These are phyloP conservation scores for Ustilaginoidea virens DNA, from an alignment of 2,329 filamentous ascomycete species.

Conservation along the genomic window DNA sequence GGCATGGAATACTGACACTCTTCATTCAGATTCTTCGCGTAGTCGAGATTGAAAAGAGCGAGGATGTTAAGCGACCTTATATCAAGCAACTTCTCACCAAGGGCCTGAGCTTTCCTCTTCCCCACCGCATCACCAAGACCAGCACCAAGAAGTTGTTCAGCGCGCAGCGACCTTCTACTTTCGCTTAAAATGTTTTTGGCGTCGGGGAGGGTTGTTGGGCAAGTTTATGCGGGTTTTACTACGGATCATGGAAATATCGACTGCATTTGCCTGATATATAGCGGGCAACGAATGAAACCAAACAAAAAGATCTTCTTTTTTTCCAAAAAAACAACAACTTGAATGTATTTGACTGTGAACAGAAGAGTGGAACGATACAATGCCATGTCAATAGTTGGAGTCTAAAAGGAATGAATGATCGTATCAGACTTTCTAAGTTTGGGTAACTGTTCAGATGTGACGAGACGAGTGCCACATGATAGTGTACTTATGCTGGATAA, in stretches of 20 bases:
- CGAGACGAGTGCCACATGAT: too few relatives aligned
- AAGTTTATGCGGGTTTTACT: constrained; percentile 44
- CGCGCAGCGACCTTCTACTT: constrained; percentile 86
- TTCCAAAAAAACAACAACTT: too few relatives aligned
- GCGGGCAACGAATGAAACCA: constrained; percentile 30
- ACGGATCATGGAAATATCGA: constrained; percentile 44
- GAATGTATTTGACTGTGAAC: constrained; percentile 2
- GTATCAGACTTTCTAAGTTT: not conserved
- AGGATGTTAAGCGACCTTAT: constrained; percentile 95
- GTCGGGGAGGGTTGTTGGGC: constrained; percentile 33
- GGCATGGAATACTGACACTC: too few relatives aligned
- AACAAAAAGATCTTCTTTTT: too few relatives aligned
- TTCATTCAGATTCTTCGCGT: constrained; percentile 78
- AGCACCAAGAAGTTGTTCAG: constrained; percentile 82
- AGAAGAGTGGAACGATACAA: constrained; percentile 2
- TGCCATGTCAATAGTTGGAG: constrained; percentile 3
- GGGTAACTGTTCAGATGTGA: too few relatives aligned
- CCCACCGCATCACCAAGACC: constrained; percentile 82
- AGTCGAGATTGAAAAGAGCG: constrained; percentile 87
- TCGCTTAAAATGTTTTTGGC: constrained; percentile 64
- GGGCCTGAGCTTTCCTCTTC: constrained; percentile 94
- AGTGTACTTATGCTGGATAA: too few relatives aligned
- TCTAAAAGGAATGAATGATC: constrained; percentile 5
- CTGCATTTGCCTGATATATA: constrained; percentile 38
- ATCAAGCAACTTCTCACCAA: constrained; percentile 97